Evolutionary conservation across 768 basidiomycete genomes (phyloP).

Genomic region (Fomitopsis pulvina): DNA sequence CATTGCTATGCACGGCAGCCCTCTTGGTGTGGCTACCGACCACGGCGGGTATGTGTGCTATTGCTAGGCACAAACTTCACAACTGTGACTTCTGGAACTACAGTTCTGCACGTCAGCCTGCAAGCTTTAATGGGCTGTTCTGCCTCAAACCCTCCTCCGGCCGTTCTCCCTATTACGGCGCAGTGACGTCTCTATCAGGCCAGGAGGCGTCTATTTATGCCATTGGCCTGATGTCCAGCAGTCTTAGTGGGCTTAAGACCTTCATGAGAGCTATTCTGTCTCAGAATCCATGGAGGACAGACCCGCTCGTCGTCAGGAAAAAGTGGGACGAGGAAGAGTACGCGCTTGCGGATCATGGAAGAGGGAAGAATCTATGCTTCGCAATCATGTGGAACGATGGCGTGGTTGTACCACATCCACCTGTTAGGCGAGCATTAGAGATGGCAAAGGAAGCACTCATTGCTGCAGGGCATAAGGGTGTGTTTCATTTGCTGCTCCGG

Average conservation of each 20-base stretch:
- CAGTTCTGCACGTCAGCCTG: constrained; percentile 51
- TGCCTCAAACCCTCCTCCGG: constrained; percentile 50
- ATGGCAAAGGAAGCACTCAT: constrained; percentile 48
- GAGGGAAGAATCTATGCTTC: constrained; percentile 39
- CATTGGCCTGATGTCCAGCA: constrained; percentile 50
- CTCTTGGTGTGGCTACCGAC: constrained; percentile 59
- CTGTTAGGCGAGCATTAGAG: constrained; percentile 55
- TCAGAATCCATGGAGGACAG: constrained; percentile 48
- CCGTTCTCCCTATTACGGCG: constrained; percentile 49
- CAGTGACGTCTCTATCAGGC: constrained; percentile 41
- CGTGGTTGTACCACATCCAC: constrained; percentile 52
- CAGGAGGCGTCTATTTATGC: constrained; percentile 53
- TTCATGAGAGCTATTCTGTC: constrained; percentile 46
- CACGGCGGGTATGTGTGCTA: constrained; percentile 41
- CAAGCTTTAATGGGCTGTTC: constrained; percentile 51
- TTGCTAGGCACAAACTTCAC: constrained; percentile 19
- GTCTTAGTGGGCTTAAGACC: constrained; percentile 41
- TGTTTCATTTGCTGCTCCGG: background rate
- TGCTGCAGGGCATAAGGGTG: constrained; percentile 45
- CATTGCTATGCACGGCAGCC: constrained; percentile 51
- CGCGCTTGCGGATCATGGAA: constrained; percentile 38
- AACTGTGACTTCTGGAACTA: constrained; percentile 7
- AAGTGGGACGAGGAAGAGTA: constrained; percentile 42
- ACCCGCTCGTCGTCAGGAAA: constrained; percentile 44
- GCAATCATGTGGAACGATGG: constrained; percentile 65